A percentile compares a stretch with the other conserved stretches of the same genome.
Conservation (phyloP, 768 basidiomycete genomes). For the Auriscalpium microsporum region DNA sequence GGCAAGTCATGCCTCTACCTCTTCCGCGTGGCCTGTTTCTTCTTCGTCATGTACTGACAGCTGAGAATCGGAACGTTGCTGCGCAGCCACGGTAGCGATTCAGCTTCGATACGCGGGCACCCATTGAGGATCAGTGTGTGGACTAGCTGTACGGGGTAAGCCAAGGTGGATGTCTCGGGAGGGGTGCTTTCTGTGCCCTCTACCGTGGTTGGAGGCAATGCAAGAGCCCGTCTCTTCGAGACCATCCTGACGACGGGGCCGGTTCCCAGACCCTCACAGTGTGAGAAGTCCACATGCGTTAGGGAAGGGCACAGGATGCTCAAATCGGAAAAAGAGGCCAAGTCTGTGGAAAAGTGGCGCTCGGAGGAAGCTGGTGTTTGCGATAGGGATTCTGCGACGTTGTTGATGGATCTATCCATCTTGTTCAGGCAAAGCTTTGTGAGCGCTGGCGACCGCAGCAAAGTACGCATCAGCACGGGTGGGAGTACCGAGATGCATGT, state of each 20-base stretch:
- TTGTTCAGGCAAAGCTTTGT: too few species aligned
- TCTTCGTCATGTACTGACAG: slow-evolving; percentile 5
- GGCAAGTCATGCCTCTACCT: not conserved
- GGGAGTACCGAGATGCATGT: too few species aligned
- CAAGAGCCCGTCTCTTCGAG: slow-evolving; percentile 4
- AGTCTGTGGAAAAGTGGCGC: not conserved
- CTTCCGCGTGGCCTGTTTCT: not conserved
- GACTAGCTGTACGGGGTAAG: slow-evolving; percentile 2
- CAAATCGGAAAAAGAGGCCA: not conserved
- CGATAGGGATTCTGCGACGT: slow-evolving; percentile 1
- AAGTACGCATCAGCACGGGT: too few species aligned
- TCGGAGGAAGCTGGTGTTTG: not conserved
- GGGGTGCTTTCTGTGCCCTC: not conserved
- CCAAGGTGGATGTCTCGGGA: not conserved
- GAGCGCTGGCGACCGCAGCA: too few species aligned
- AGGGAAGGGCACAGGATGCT: slow-evolving; percentile 12
- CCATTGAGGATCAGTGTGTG: slow-evolving; percentile 7
- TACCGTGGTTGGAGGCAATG: not conserved
- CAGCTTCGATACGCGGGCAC: slow-evolving; percentile 11
- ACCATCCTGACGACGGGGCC: slow-evolving; percentile 13
- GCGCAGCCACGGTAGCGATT: slow-evolving; percentile 13
- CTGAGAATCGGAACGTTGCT: slow-evolving; percentile 6
- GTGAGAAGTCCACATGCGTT: slow-evolving; percentile 6
- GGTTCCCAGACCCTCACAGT: slow-evolving; percentile 2
- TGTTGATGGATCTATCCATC: not conserved